phyloP scores from a whole-genome alignment of 768 basidiomycete species.

The Filobasidium wieringae region DNA sequence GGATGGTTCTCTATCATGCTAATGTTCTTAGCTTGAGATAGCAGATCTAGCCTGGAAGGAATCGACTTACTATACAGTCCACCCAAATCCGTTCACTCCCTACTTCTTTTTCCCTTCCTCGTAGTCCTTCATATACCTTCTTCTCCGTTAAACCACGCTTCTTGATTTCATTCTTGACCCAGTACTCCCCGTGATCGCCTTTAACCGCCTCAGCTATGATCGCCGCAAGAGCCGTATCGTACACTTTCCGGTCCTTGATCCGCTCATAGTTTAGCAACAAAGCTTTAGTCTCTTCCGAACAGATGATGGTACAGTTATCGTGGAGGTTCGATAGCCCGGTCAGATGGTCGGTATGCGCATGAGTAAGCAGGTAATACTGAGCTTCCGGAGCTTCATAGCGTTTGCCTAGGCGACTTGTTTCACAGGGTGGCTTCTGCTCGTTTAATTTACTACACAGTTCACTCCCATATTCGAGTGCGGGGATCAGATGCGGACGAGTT shows the following conservation, averaged over 20 bases:
- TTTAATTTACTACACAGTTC: too few species aligned
- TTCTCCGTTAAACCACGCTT: background rate
- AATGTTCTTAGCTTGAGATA: too few species aligned
- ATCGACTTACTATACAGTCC: background rate
- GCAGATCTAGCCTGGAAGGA: too few species aligned
- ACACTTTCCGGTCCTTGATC: slow-evolving; percentile 26
- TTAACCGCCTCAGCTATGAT: background rate
- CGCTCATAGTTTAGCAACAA: slow-evolving; percentile 51
- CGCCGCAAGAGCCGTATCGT: background rate
- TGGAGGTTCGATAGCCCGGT: slow-evolving; percentile 56
- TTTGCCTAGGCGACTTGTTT: too few species aligned
- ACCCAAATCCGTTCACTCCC: background rate
- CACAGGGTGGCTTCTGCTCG: too few species aligned
- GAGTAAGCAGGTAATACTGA: slow-evolving; percentile 63
- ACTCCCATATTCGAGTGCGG: too few species aligned
- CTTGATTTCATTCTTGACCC: background rate
- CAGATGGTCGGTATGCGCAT: slow-evolving; percentile 83
- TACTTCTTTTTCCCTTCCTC: background rate
- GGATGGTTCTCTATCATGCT: slow-evolving; percentile 48
- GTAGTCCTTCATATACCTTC: slow-evolving; percentile 23
- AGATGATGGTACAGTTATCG: slow-evolving; percentile 61
- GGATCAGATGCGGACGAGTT: too few species aligned
- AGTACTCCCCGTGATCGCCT: background rate
- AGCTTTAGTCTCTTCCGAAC: slow-evolving; percentile 70
- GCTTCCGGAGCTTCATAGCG: slow-evolving; percentile 23